Base-by-base conservation (phyloP, 495 filamentous ascomycete genomes). In the Daldinia bambusicola region DNA sequence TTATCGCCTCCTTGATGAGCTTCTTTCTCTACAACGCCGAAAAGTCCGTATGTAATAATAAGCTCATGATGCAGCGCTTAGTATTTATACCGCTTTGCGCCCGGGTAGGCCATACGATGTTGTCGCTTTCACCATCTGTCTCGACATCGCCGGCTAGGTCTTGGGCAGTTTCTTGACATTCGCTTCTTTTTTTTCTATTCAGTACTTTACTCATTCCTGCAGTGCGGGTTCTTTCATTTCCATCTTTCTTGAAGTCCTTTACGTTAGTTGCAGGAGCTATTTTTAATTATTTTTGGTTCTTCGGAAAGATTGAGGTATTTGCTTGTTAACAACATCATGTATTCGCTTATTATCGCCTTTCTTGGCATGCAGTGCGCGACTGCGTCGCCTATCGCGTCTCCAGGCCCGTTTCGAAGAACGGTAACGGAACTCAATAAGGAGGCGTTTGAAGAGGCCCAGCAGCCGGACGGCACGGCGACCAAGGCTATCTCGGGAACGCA, bases 401-500 rank as follows among this genome's bases (percentile, higher is more conserved):
- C 41, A 14, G 48, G 52, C 43, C 40, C 65, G 26, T 55, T 70
- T 4, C 75, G 65, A n/a, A 78, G 81, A 36, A 70, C 77, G 5
- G 84, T 85, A 36, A 63, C 74, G 20, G 73, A 79, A 5, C 78
- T 87, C 8, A 71, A 87, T 53, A 69, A 82, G 59, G 81, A 70
- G 6, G 85, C 85, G 32, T 82, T 81, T 41, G 81, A 81, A 10
- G 85, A 87, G 67, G 85, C 85, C 16, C 84, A 88, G 9, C 78
- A 79, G 56, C 77, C 78, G 12, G 85, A 87, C 62, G 69, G 75
- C 53, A 81, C 76, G 22, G 85, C 85, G 36, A 86, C 83, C 0
- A 79, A 79, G 32, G 84, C 84, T 1, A 81, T 85, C 51, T 82
- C 83, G 36, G 62, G 78, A 13, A 80, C 80, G 16, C 76, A 82